Evolutionary conservation across 129 eudicot species (phyloP).

Genomic region (Pseudognaphalium luteoalbum): DNA sequence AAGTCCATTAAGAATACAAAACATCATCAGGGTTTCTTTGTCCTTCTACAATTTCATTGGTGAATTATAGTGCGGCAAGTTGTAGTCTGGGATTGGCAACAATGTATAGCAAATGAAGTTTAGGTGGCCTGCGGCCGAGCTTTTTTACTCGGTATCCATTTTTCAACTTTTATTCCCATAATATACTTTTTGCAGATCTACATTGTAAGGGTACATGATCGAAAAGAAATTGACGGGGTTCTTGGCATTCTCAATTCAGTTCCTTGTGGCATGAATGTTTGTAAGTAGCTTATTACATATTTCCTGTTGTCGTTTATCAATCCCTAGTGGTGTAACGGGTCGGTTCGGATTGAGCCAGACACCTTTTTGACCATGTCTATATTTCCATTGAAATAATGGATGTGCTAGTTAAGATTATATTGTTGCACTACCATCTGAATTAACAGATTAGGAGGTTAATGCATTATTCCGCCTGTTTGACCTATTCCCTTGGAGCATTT

Average conservation of each 20-base stretch:
- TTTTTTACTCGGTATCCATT: background rate
- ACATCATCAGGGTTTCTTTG: background rate
- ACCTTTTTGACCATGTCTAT: no score
- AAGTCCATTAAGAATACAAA: background rate
- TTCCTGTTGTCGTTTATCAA: background rate
- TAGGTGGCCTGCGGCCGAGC: background rate
- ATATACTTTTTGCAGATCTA: slow-evolving; percentile 40
- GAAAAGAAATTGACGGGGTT: slow-evolving; percentile 53
- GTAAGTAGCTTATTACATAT: slow-evolving; percentile 33
- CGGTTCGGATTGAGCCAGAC: background rate
- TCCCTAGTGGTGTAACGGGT: background rate
- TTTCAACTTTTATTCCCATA: background rate
- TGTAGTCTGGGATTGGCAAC: no score
- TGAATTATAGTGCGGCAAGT: no score
- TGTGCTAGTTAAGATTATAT: no score
- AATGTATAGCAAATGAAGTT: background rate
- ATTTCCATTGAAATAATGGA: no score
- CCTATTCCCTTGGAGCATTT: background rate
- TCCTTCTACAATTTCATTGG: no score
- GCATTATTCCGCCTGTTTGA: background rate
- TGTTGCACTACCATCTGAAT: no score
- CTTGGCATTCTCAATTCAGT: slow-evolving; percentile 47
- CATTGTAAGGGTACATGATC: slow-evolving; percentile 43
- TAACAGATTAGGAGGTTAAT: no score
- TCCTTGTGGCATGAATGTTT: slow-evolving; percentile 29